phyloP scores from a whole-genome alignment of 108 stramenopile genomes.

The Fistulifera solaris region DNA sequence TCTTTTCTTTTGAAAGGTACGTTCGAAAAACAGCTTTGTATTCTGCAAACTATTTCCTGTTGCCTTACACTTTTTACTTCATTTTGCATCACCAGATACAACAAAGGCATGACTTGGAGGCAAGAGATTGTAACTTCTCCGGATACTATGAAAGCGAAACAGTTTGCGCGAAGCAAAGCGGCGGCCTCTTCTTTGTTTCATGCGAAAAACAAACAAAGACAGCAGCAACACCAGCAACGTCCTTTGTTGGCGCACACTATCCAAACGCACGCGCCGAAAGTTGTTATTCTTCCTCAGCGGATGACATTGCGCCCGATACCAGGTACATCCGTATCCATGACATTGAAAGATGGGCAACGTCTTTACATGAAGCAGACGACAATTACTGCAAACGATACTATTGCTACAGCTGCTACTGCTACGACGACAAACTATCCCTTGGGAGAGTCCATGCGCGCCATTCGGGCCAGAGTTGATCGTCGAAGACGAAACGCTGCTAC shows the following conservation, averaged over 20 bases:
- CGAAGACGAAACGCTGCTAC: neutral
- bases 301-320: slow-evolving; percentile 22
- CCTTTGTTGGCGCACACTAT: neutral
- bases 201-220: slow-evolving; percentile 6
- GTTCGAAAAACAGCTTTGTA: neutral
- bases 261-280: slow-evolving; percentile 19
- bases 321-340: slow-evolving; percentile 2
- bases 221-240: slow-evolving; percentile 20
- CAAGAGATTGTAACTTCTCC: neutral
- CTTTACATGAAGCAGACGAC: neutral
- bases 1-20: slow-evolving; percentile 15
- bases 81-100: slow-evolving; percentile 7
- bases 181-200: neutral
- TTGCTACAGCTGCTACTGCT: neutral
- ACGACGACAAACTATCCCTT: slow-evolving; percentile 10
- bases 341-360: neutral
- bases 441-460: neutral
- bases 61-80: neutral
- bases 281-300: slow-evolving; percentile 18
- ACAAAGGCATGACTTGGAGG: slow-evolving; percentile 5
- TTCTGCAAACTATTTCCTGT: neutral
- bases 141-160: slow-evolving; percentile 7
- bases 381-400: neutral
- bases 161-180: neutral
- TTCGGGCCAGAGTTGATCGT: neutral